Evolutionary conservation across 2,329 filamentous ascomycete species (phyloP).

Genomic region (Calonectria pteridis): DNA sequence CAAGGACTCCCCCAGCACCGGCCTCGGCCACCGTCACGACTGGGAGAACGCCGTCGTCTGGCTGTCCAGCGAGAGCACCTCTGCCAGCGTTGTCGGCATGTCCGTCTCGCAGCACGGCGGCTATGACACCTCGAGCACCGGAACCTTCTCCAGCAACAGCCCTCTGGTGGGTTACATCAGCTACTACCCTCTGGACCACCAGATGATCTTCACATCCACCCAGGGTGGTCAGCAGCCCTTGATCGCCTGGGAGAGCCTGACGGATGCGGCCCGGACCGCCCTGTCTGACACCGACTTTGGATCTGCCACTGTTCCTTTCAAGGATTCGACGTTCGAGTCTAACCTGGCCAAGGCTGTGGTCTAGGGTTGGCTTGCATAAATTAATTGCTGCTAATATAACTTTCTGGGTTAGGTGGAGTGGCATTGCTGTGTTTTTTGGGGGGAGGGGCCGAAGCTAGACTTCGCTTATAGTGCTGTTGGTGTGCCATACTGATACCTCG

Average conservation of each 20-base stretch:
- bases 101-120: constrained; percentile 54
- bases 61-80: constrained; percentile 42
- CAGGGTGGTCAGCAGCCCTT: constrained; percentile 57
- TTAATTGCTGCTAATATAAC: background rate
- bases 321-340: constrained; percentile 43
- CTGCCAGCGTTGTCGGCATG: constrained; percentile 48
- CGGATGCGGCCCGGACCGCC: constrained; percentile 51
- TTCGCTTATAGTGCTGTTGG: background rate
- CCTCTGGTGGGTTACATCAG: constrained; percentile 52
- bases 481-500: background rate
- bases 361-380: background rate
- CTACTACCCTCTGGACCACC: constrained; percentile 50
- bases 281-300: constrained; percentile 58
- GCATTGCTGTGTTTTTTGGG: background rate
- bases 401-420: background rate
- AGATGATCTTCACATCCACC: constrained; percentile 50
- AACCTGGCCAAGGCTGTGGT: constrained; percentile 39
- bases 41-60: constrained; percentile 46
- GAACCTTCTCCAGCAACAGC: constrained; percentile 42
- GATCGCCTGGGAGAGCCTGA: constrained; percentile 59
- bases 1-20: constrained; percentile 52
- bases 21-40: constrained; percentile 47
- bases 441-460: background rate
- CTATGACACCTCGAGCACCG: constrained; percentile 46
- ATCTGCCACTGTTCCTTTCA: constrained; percentile 57